Percentiles rank a stretch among this genome's conserved stretches.
phyloP scores from a whole-genome alignment of 176 grass and related monocot species.

The Avena sativa region DNA sequence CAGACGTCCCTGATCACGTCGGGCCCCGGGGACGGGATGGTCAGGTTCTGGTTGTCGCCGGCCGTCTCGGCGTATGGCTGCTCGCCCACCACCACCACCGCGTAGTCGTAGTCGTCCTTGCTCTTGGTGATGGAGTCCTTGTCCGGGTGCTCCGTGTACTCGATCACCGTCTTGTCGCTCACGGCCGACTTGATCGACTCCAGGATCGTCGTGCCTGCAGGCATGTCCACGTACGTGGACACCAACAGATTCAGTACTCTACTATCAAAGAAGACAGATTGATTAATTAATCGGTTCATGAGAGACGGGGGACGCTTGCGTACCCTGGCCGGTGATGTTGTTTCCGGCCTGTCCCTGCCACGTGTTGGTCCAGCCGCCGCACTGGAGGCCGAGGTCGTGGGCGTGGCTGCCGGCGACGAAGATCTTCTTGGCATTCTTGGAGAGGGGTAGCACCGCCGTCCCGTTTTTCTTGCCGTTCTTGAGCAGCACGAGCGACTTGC shows the following conservation, averaged over 20 bases:
- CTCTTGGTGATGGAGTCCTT: constrained; percentile 41
- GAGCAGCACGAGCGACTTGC: constrained; percentile 81
- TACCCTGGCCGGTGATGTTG: constrained; percentile 63
- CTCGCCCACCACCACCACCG: constrained; percentile 64
- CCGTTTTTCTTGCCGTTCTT: constrained; percentile 69
- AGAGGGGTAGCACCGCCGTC: constrained; percentile 53
- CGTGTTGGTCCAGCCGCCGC: constrained; percentile 72
- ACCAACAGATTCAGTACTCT: neutral
- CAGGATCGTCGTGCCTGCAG: constrained; percentile 68
- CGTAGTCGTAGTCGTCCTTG: constrained; percentile 57
- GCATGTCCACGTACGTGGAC: neutral
- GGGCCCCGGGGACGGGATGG: constrained; percentile 50
- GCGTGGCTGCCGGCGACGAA: constrained; percentile 79
- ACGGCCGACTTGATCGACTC: constrained; percentile 62
- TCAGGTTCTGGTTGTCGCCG: constrained; percentile 67
- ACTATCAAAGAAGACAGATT: neutral
- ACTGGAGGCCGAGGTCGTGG: constrained; percentile 74
- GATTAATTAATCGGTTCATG: neutral
- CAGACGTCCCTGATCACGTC: constrained; percentile 55
- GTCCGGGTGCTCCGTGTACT: constrained; percentile 55
- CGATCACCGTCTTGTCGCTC: constrained; percentile 50
- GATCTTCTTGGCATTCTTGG: constrained; percentile 70
- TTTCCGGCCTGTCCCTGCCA: constrained; percentile 78
- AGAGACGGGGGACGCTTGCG: neutral
- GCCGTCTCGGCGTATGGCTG: constrained; percentile 64